Conservation (phyloP, 495 filamentous ascomycete species). For the Neurospora sp. region DNA sequence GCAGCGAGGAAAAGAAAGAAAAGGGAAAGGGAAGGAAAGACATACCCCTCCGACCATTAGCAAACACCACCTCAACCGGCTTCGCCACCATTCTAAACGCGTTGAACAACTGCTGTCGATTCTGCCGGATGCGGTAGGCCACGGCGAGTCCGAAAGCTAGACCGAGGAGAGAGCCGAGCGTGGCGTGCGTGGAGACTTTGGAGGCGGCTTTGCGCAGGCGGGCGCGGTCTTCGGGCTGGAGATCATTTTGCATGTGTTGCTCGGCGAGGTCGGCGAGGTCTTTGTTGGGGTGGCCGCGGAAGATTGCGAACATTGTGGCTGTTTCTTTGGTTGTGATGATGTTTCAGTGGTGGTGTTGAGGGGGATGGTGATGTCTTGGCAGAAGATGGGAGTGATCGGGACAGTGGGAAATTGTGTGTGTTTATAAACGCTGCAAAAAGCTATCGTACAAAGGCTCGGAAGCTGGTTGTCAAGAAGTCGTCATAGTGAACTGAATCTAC, state of each 20-base stretch:
- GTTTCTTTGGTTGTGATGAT: neutral
- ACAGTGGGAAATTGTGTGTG: neutral
- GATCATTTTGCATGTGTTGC: constrained; percentile 53
- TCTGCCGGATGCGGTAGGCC: constrained; percentile 45
- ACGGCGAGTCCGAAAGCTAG: constrained; percentile 48
- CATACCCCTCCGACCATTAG: constrained; percentile 47
- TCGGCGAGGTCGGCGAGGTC: constrained; percentile 48
- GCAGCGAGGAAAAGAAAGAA: neutral
- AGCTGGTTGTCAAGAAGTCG: neutral
- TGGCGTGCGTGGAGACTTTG: constrained; percentile 41
- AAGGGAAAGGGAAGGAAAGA: neutral
- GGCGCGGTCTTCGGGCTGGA: constrained; percentile 48
- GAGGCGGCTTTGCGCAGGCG: constrained; percentile 42
- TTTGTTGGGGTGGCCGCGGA: constrained; percentile 45
- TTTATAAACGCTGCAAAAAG: neutral
- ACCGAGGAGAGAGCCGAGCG: constrained; percentile 49
- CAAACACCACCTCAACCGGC: constrained; percentile 52
- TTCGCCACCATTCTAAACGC: constrained; percentile 48
- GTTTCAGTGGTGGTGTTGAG: neutral
- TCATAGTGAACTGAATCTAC: neutral
- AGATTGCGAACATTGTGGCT: constrained; percentile 38
- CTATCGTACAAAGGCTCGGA: neutral
- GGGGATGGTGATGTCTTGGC: neutral
- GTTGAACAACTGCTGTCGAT: constrained; percentile 46
- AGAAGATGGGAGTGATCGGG: neutral